Base-by-base conservation (phyloP, 495 filamentous ascomycete species). In the Pseudoneurospora amorphoporcata region DNA sequence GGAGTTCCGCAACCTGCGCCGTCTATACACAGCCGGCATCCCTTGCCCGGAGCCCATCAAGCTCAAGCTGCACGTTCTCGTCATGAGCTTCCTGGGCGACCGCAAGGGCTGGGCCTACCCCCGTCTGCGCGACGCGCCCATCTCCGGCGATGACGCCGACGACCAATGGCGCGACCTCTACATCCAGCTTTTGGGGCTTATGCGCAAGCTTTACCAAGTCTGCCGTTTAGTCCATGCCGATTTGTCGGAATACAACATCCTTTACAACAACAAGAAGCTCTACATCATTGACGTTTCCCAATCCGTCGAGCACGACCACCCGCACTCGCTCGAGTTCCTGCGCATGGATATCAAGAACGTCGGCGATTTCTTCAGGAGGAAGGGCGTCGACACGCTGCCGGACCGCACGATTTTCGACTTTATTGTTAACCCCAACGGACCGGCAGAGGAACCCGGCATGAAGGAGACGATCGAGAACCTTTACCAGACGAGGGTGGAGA, bases 331-430 rank as follows among this genome's bases (percentile, higher is more conserved):
- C 23, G 94, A 98, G 79, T 98, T 99, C 80, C 83, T 98, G 72
- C 89, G 94, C 23, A 98, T 97, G 93, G 95, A 99, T 80, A 92
- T 98, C 81, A 98, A 97, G 85, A 99, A 99, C 77, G 88, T 95
- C 3, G 90, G 87, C 58, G 93, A 96, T 77, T 99, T 95, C 83
- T 99, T 99, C 87, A 82, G 88, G 69, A 87, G 92, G 4, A 91
- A 96, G 77, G 92, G 90, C 68, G 92, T 98, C 3, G 88, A 94
- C 73, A 90, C 87, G 0, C 83, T 98, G 10, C 78, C 88, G 4
- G 94, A 98, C 76, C 88, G 88, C 32, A 81, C 85, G 0, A 81
- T 92, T 8, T 98, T 95, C 82, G 86, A 90, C 68, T 98, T 97
- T 80, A 89, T 97, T 74, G 91, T 89, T 2, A 82, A 85, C 2